Evolutionary conservation across 208 protist genomes (phyloP).

Genomic region (Trypanosoma cruzi): DNA sequence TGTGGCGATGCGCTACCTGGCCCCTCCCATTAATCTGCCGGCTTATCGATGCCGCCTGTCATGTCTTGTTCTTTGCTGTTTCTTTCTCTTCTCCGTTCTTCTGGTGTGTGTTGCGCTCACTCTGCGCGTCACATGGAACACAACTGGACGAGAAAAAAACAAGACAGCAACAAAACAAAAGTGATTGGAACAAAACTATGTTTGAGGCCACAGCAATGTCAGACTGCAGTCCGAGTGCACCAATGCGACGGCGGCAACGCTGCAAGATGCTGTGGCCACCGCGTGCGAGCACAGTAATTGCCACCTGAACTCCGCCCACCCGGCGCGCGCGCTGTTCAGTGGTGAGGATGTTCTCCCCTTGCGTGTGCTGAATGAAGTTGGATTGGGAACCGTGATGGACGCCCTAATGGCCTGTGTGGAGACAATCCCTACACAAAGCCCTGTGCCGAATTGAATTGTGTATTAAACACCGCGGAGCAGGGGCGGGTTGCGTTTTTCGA

Average conservation of each 20-base stretch:
- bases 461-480: constrained; percentile 86
- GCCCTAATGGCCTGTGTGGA: constrained; percentile 44
- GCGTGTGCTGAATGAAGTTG: constrained; percentile 67
- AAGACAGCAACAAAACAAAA: not conserved
- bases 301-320: constrained; percentile 68
- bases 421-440: constrained; percentile 58
- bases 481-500: constrained; percentile 70
- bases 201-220: constrained; percentile 39
- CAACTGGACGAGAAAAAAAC: constrained; percentile 16
- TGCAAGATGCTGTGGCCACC: constrained; percentile 45
- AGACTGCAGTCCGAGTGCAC: constrained; percentile 59
- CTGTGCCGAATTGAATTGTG: constrained; percentile 66
- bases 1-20: too few relatives aligned
- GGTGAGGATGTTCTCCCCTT: constrained; percentile 64
- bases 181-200: not conserved
- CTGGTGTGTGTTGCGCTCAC: too few relatives aligned
- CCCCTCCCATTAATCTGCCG: too few relatives aligned
- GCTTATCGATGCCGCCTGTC: too few relatives aligned
- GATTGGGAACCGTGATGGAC: constrained; percentile 50
- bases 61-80: too few relatives aligned
- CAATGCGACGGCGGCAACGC: constrained; percentile 48
- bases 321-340: constrained; percentile 55
- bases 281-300: constrained; percentile 60
- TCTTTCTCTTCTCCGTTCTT: too few relatives aligned
- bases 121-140: too few relatives aligned